These are phyloP conservation scores for Pholiota microspora DNA, from an alignment of 768 basidiomycete genomes.

Conservation along the genomic window DNA sequence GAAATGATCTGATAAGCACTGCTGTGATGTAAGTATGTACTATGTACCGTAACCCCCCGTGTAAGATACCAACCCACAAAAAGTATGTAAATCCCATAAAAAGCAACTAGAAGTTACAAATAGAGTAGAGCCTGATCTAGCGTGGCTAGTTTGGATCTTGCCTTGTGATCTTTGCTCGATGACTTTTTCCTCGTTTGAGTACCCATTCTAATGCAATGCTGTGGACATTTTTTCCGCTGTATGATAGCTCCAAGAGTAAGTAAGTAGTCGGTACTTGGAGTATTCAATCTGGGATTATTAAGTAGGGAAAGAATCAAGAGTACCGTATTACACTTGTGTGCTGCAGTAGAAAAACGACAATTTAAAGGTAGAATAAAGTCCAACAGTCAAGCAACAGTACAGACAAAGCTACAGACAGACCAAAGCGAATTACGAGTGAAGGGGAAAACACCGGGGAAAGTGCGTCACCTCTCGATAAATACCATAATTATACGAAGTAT, in stretches of 20 bases:
- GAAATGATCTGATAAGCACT: constrained; percentile 15
- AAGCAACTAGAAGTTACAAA: background rate
- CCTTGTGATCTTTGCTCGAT: background rate
- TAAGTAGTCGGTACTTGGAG: background rate
- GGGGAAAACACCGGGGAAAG: background rate
- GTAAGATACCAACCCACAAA: constrained; percentile 4
- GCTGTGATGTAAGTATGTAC: constrained; percentile 14
- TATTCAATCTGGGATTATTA: background rate
- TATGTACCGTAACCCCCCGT: constrained; percentile 7
- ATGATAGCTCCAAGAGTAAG: background rate
- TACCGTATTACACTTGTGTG: background rate
- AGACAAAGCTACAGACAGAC: background rate
- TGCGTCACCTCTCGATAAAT: constrained; percentile 10
- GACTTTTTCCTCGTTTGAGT: background rate
- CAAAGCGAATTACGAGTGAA: background rate
- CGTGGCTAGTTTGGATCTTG: background rate
- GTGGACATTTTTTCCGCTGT: background rate
- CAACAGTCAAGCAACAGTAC: background rate
- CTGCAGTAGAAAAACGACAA: background rate
- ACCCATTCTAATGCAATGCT: background rate
- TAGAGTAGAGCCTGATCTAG: background rate
- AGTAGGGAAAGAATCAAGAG: background rate
- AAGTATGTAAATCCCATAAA: background rate
- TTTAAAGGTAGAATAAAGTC: background rate
- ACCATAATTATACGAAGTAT: constrained; percentile 8